phyloP scores from a whole-genome alignment of 192 early-diverging fungal species.

The Mortierella hygrophila region DNA sequence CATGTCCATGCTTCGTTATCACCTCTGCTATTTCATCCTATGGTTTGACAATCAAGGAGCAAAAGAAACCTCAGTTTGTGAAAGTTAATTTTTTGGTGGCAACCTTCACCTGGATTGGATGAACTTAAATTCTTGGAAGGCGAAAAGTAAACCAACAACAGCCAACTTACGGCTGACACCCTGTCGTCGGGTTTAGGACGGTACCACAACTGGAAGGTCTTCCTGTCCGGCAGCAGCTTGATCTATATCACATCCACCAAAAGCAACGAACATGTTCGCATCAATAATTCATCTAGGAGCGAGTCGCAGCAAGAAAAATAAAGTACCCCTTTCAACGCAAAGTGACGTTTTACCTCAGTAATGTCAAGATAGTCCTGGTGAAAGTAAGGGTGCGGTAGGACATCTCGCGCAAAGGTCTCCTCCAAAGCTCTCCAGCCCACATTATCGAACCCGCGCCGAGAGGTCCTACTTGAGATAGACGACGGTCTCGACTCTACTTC shows the following conservation, averaged over 20 bases:
- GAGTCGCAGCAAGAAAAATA: not conserved
- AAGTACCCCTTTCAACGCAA: not conserved
- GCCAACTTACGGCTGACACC: constrained; percentile 20
- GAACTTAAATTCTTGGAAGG: not conserved
- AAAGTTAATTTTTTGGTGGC: not conserved
- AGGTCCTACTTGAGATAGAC: not conserved
- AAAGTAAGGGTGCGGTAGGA: constrained; percentile 37
- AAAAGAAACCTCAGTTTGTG: not conserved
- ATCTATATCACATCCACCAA: constrained; percentile 5
- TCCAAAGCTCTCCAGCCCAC: constrained; percentile 47
- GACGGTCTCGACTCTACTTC: not conserved
- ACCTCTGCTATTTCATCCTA: constrained; percentile 43
- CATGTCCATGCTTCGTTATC: constrained; percentile 13
- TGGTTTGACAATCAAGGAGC: not conserved
- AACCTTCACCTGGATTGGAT: no score
- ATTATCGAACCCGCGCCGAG: constrained; percentile 33
- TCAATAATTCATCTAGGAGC: not conserved
- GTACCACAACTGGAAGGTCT: constrained; percentile 50
- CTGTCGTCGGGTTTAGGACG: constrained; percentile 17
- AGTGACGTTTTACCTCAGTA: constrained; percentile 21
- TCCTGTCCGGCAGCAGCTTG: constrained; percentile 42
- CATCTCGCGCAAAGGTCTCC: constrained; percentile 33
- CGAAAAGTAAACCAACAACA: not conserved
- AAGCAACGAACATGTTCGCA: not conserved
- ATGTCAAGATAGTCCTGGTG: constrained; percentile 31